Base-by-base conservation (phyloP, 805 yeast species). In the Yarrowia keelungensis region DNA sequence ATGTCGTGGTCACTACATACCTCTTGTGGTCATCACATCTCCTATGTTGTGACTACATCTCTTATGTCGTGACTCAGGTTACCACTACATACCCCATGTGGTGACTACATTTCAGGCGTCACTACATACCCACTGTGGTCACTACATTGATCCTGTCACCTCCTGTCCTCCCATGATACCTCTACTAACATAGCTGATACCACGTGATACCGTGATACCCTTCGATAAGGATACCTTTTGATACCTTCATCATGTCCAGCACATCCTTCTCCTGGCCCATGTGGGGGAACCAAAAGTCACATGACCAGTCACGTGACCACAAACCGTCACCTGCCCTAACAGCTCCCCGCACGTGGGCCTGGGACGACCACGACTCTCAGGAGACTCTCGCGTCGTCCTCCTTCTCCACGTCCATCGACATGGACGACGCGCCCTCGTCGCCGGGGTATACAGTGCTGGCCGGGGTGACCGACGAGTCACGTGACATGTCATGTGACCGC, bases 261-360 rank as follows among this genome's bases (percentile, higher is more conserved):
- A 16, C 43, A 8, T 39, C 59, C 12, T 53, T n/a, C 45, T 53
- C 59, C 1, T 53, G 45, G 45, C 59, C 59, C 59, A 39, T 53
- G 45, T 53, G 59, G 59, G 45, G 59, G 16, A 53, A 53, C 39
- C 12, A 38, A 9, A 38, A 9, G 12, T 38, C 39, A 38, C 39
- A 38, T 38, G 39, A 38, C 39, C 10, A 10, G 39, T 36, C 38
- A 36, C 38, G 10, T 36, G 38, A 36, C 38, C 38, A 36, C 38
- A 11, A 38, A 9, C 10, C 8, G 39, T 38, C 39, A 38, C 39
- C 10, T 38, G 39, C 39, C 39, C 10, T 38, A 3, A 38, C 54
- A 46, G 16, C 26, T 1, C 46, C 46, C 10, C 22, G 53, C 11
- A 14, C 35, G 3, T 47, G 53, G 53, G 10, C 35, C 1, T 22